Evolutionary conservation across 345 rosid species (phyloP).

Genomic region (Eucalyptus microcorys): DNA sequence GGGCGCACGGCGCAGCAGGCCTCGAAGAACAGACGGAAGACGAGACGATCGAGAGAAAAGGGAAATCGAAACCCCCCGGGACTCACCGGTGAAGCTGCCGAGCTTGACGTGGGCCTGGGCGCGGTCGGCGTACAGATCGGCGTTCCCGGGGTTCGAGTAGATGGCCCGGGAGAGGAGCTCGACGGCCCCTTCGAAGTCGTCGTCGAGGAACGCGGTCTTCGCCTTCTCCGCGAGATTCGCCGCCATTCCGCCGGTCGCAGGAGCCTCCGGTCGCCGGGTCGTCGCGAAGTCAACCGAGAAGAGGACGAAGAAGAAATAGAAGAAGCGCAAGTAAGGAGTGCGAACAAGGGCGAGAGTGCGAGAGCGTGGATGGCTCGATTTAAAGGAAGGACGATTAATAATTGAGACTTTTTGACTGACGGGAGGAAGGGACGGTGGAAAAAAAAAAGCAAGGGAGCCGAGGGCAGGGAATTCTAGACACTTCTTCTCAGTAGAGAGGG

Average conservation of each 20-base stretch:
- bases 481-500: not conserved
- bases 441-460: not conserved
- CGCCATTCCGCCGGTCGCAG: not conserved
- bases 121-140: constrained; percentile 57
- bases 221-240: constrained; percentile 33
- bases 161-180: constrained; percentile 57
- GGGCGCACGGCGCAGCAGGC: not conserved
- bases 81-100: constrained; percentile 33
- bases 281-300: not conserved
- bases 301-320: accelerated
- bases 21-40: not conserved
- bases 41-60: not conserved
- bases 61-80: not conserved
- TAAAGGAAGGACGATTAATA: not conserved
- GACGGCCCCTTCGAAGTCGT: constrained; percentile 39
- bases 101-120: constrained; percentile 69
- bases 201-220: constrained; percentile 54
- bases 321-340: not conserved
- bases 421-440: not conserved
- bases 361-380: not conserved
- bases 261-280: not conserved
- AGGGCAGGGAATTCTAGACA: not conserved
- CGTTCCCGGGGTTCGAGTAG: constrained; percentile 26
- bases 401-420: not conserved
- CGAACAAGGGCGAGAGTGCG: not conserved